Evolutionary conservation across 2,329 filamentous ascomycete genomes (phyloP).

Genomic region (Teratosphaeria pseudoeucalypti): DNA sequence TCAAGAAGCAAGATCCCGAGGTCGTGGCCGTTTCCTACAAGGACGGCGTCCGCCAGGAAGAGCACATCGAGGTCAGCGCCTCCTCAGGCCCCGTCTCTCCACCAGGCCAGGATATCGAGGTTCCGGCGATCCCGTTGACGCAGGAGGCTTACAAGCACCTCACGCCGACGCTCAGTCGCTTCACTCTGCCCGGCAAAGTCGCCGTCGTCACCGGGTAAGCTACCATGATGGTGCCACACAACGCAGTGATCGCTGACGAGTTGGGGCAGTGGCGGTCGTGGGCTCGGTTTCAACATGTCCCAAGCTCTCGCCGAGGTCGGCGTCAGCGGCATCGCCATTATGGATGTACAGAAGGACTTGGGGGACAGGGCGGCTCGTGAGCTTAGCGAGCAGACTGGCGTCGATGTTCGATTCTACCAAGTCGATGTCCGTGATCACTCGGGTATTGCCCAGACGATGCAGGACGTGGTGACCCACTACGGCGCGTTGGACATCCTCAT

Average conservation of each 20-base stretch:
- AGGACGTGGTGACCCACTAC: conserved; percentile 54
- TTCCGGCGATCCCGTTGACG: conserved; percentile 22
- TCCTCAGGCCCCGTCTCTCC: conserved; percentile 22
- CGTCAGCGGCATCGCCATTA: conserved; percentile 61
- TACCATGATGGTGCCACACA: neutral
- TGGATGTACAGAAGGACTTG: conserved; percentile 66
- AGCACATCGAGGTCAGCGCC: conserved; percentile 17
- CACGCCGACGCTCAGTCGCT: conserved; percentile 57
- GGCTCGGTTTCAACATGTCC: conserved; percentile 70
- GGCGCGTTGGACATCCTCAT: conserved; percentile 65
- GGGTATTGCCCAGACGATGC: conserved; percentile 59
- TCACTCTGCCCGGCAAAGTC: conserved; percentile 59
- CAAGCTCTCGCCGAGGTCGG: conserved; percentile 67
- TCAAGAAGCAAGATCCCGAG: conserved; percentile 17
- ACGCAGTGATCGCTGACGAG: conserved; percentile 18
- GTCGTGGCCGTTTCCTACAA: conserved; percentile 24
- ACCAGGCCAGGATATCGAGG: conserved; percentile 23
- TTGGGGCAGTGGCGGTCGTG: conserved; percentile 54
- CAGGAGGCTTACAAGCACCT: conserved; percentile 38
- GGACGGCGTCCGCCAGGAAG: conserved; percentile 21
- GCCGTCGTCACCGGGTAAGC: conserved; percentile 61
- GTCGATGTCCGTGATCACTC: conserved; percentile 65
- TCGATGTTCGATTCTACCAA: conserved; percentile 67
- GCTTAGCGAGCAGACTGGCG: conserved; percentile 60
- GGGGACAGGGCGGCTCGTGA: conserved; percentile 60